Conservation (phyloP, 495 filamentous ascomycete genomes). For the Neurospora sp. region DNA sequence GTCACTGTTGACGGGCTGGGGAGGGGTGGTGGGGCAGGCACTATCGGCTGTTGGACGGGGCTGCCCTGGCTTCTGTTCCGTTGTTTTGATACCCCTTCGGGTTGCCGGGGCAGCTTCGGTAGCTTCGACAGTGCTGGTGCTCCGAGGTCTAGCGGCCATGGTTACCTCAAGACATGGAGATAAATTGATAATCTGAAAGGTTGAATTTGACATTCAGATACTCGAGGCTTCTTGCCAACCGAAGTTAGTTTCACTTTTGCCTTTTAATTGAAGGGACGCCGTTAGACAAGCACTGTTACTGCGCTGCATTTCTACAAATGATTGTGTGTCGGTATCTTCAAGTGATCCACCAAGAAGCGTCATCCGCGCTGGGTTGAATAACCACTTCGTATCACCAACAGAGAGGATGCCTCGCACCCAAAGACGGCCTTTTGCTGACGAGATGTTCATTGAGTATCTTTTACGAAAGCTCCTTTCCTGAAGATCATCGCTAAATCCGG, state of each 20-base stretch:
- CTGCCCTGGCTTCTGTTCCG: not conserved
- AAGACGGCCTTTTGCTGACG: not conserved
- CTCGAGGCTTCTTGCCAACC: not conserved
- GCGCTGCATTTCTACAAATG: not conserved
- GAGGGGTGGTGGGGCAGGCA: not conserved
- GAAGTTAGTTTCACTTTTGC: not conserved
- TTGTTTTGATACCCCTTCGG: not conserved
- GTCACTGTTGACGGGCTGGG: not conserved
- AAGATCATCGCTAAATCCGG: not conserved
- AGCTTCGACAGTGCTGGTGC: not conserved
- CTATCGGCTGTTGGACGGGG: not conserved
- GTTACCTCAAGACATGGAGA: not conserved
- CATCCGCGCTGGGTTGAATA: not conserved
- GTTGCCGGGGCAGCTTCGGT: not conserved
- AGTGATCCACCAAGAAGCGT: not conserved
- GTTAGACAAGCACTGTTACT: not conserved
- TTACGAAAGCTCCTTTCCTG: not conserved
- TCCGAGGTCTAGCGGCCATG: not conserved
- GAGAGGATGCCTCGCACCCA: not conserved
- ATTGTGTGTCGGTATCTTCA: not conserved
- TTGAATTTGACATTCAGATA: not conserved
- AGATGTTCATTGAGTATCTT: not conserved
- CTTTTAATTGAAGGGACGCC: not conserved
- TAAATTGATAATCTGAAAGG: not conserved
- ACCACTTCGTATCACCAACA: not conserved